phyloP scores from a whole-genome alignment of 495 filamentous ascomycete genomes.

The Penicillium pancosmium region DNA sequence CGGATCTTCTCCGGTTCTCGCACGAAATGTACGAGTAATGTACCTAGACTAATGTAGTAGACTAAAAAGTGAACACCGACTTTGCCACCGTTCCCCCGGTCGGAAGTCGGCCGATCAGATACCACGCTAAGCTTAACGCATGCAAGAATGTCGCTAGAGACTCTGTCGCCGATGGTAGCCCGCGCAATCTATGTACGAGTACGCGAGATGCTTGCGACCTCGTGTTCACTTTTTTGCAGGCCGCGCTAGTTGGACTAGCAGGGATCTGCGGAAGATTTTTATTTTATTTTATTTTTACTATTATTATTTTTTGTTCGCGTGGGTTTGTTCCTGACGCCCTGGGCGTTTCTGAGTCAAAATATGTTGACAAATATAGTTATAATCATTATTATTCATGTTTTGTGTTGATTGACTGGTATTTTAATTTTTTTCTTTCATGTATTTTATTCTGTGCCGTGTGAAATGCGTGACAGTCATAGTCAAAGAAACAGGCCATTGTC shows the following conservation, averaged over 20 bases:
- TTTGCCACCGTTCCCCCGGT: constrained; percentile 1
- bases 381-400: constrained; percentile 3
- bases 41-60: neutral
- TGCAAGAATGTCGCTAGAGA: neutral
- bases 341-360: constrained; percentile 4
- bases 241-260: constrained; percentile 1
- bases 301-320: too few species aligned
- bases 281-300: neutral
- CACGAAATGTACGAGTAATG: constrained; percentile 1
- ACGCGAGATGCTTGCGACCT: neutral
- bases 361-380: neutral
- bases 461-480: neutral
- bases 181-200: neutral
- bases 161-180: neutral
- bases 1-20: neutral
- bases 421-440: neutral
- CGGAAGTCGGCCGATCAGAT: constrained; percentile 3
- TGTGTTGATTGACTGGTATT: neutral
- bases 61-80: neutral
- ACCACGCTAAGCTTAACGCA: neutral
- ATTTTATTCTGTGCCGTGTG: neutral
- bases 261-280: neutral
- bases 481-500: neutral
- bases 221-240: neutral
- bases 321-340: neutral